Evolutionary conservation across 306 rosid species (phyloP).

Genomic region (Lagenaria siceraria): DNA sequence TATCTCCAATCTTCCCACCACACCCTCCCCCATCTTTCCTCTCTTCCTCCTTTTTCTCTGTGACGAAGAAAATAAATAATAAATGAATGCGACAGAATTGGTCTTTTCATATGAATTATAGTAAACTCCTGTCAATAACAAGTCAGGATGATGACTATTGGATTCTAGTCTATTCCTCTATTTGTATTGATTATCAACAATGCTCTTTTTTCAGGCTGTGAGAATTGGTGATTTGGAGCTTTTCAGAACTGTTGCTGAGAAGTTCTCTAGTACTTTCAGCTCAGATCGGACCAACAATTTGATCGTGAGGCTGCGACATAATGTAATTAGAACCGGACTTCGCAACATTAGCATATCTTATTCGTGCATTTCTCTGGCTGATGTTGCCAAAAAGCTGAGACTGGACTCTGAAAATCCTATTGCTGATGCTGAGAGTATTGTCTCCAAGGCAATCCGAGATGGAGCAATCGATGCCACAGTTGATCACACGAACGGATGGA

Average conservation of each 20-base stretch:
- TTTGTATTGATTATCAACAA: background rate
- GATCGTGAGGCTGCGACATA: slow-evolving; percentile 92
- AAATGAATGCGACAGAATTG: background rate
- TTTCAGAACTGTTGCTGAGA: slow-evolving; percentile 78
- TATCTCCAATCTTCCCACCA: background rate
- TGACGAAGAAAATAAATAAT: background rate
- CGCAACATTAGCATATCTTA: slow-evolving; percentile 95
- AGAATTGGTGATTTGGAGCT: slow-evolving; percentile 97
- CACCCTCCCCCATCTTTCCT: background rate
- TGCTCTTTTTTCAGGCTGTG: slow-evolving; percentile 63
- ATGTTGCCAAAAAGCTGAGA: slow-evolving; percentile 89
- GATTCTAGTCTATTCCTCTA: background rate
- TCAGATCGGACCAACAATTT: slow-evolving; percentile 90
- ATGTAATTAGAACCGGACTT: slow-evolving; percentile 91
- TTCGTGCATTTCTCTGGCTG: slow-evolving; percentile 80
- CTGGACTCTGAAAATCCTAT: slow-evolving; percentile 45
- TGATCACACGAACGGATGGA: slow-evolving; percentile 75
- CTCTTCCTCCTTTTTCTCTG: background rate
- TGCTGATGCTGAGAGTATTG: slow-evolving; percentile 83
- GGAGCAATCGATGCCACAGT: slow-evolving; percentile 54
- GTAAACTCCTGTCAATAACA: background rate
- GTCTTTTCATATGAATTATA: background rate
- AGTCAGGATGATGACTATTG: background rate
- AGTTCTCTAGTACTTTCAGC: slow-evolving; percentile 56
- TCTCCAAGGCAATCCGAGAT: slow-evolving; percentile 90